Conservation (phyloP, 345 rosid species). For the Toxicodendron radicans region DNA sequence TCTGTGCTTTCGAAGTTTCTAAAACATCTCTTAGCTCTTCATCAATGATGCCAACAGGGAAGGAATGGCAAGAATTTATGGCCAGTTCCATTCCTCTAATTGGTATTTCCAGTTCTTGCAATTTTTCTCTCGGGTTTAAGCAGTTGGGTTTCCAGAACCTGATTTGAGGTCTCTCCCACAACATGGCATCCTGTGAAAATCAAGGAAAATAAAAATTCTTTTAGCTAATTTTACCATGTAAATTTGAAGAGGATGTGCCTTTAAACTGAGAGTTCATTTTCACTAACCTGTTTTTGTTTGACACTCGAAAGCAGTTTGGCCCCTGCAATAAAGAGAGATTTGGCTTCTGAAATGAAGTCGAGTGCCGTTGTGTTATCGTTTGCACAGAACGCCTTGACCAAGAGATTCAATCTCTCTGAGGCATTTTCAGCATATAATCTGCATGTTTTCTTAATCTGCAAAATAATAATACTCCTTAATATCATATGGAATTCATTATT, state of each 20-base stretch:
- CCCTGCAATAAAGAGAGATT: constrained; percentile 38
- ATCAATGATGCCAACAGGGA: constrained; percentile 44
- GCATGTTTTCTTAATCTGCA: constrained; percentile 47
- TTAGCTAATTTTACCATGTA: background rate
- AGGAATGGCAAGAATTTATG: constrained; percentile 43
- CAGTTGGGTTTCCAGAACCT: constrained; percentile 30
- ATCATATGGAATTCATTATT: too few species aligned
- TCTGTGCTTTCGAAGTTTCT: constrained; percentile 28
- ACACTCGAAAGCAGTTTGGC: constrained; percentile 42
- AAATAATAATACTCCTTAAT: too few species aligned
- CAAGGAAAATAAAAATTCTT: constrained; percentile 7
- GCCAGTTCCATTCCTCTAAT: constrained; percentile 62
- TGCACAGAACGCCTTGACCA: constrained; percentile 52
- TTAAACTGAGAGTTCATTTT: background rate
- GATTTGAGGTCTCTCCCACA: constrained; percentile 62
- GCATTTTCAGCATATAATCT: constrained; percentile 60
- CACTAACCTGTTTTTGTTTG: constrained; percentile 43
- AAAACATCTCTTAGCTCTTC: constrained; percentile 33
- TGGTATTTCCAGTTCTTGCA: constrained; percentile 44
- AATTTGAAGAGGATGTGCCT: background rate
- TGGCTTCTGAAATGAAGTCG: constrained; percentile 42
- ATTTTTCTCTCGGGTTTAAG: constrained; percentile 29
- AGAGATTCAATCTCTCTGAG: constrained; percentile 51
- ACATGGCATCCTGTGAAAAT: constrained; percentile 42
- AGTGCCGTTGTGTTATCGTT: constrained; percentile 43